Percentiles rank a stretch among this genome's conserved stretches.
Evolutionary conservation across 768 basidiomycete genomes (phyloP).

Genomic region (Agrocybe praecox): DNA sequence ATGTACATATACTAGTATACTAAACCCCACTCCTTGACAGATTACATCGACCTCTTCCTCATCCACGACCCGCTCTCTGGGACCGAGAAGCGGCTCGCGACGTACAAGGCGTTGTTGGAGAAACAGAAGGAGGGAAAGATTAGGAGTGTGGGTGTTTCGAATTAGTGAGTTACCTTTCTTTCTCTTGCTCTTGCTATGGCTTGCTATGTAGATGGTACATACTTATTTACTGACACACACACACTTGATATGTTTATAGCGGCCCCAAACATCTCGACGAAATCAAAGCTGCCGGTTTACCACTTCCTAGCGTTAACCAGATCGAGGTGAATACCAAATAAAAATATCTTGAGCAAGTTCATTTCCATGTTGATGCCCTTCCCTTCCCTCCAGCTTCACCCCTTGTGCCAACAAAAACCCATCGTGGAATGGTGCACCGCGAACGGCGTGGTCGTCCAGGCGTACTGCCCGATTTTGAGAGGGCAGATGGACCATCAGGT

Average conservation of each 20-base stretch:
- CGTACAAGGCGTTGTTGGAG: constrained; percentile 71
- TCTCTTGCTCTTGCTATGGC: too few relatives aligned
- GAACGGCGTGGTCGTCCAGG: constrained; percentile 65
- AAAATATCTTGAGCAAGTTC: too few relatives aligned
- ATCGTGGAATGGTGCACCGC: constrained; percentile 76
- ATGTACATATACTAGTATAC: not conserved
- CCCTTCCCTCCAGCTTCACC: constrained; percentile 58
- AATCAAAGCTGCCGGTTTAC: constrained; percentile 61
- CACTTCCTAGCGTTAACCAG: constrained; percentile 77
- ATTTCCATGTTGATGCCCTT: not conserved
- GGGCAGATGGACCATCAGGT: constrained; percentile 57
- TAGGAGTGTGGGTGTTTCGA: constrained; percentile 78
- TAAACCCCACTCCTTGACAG: constrained; percentile 16
- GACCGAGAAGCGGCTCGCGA: constrained; percentile 62
- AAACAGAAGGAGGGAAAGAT: constrained; percentile 68
- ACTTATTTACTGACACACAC: too few relatives aligned
- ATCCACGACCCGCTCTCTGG: constrained; percentile 77
- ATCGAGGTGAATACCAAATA: constrained; percentile 56
- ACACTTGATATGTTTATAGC: constrained; percentile 4
- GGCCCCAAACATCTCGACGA: constrained; percentile 72
- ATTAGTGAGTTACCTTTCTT: constrained; percentile 60
- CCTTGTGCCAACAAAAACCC: constrained; percentile 77
- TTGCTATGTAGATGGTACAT: too few relatives aligned
- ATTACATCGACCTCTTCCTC: constrained; percentile 49
- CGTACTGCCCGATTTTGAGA: constrained; percentile 77